Evolutionary conservation across 169 alveolate species (phyloP).

Genomic region (Plasmodium inui): DNA sequence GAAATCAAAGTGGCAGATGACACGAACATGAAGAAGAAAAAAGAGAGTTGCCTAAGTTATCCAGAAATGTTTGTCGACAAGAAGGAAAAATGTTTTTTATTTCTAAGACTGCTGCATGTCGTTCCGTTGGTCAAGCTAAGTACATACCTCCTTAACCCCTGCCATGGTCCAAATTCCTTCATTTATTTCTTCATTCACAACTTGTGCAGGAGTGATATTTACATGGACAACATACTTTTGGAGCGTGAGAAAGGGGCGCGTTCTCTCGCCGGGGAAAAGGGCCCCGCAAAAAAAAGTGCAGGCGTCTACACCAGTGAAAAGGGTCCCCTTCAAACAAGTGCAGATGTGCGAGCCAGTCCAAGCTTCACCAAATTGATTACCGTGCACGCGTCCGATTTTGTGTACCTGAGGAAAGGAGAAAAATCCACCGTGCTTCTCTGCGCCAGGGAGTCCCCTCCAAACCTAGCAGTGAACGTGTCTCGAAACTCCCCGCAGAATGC

Average conservation of each 20-base stretch:
- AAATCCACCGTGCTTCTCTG: constrained; percentile 9
- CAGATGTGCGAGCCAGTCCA: background rate
- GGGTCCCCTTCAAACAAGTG: background rate
- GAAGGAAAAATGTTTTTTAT: constrained; percentile 39
- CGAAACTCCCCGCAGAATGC: background rate
- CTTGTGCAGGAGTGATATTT: constrained; percentile 42
- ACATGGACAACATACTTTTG: constrained; percentile 4
- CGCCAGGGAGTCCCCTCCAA: background rate
- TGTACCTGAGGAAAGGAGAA: constrained; percentile 33
- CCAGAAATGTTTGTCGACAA: constrained; percentile 23
- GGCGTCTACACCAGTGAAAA: background rate
- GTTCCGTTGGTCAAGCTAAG: constrained; percentile 48
- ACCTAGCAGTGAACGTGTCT: background rate
- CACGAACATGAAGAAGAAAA: background rate
- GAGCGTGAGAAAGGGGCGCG: background rate
- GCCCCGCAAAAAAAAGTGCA: background rate
- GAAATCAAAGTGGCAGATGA: background rate
- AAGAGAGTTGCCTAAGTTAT: background rate
- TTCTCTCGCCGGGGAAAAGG: background rate
- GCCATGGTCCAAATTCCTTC: background rate
- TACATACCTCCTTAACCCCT: constrained; percentile 3
- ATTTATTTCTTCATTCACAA: constrained; percentile 42
- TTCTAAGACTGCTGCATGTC: constrained; percentile 21
- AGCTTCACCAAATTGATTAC: constrained; percentile 9
- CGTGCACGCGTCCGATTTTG: constrained; percentile 14